phyloP scores from a whole-genome alignment of 139 green algal species.

The Closterium sp. region DNA sequence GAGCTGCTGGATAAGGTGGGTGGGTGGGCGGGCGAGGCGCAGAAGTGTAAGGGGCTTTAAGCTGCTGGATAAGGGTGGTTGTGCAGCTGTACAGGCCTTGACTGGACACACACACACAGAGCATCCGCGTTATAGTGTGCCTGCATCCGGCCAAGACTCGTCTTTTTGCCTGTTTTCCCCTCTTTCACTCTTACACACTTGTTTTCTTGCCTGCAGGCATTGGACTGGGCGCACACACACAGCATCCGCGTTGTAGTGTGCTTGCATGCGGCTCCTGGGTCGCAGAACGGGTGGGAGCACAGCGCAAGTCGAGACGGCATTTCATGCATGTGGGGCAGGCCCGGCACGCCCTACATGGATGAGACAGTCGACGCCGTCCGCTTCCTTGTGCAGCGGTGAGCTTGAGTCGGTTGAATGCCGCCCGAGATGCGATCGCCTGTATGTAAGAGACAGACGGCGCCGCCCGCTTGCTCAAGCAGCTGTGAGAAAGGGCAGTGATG shows the following conservation, averaged over 20 bases:
- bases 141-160: neutral
- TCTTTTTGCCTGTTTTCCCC: too few relatives aligned
- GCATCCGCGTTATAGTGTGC: conserved; percentile 31
- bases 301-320: conserved; percentile 12
- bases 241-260: conserved; percentile 30
- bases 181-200: too few relatives aligned
- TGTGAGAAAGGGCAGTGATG: neutral
- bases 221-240: conserved; percentile 18
- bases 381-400: conserved; percentile 17
- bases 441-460: neutral
- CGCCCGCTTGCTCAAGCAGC: neutral
- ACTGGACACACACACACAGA: conserved; percentile 6
- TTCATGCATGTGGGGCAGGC: conserved; percentile 2
- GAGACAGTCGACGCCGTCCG: conserved; percentile 13
- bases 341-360: conserved; percentile 1
- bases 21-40: too few relatives aligned
- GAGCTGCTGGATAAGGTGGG: neutral
- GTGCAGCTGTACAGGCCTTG: too few relatives aligned
- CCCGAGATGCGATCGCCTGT: neutral
- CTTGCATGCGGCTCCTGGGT: conserved; percentile 24
- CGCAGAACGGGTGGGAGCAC: conserved; percentile 26
- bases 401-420: too few relatives aligned
- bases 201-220: neutral
- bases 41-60: neutral
- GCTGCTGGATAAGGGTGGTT: neutral